These are phyloP conservation scores for Viridothelium virens DNA, from an alignment of 495 filamentous ascomycete genomes.

Conservation along the genomic window DNA sequence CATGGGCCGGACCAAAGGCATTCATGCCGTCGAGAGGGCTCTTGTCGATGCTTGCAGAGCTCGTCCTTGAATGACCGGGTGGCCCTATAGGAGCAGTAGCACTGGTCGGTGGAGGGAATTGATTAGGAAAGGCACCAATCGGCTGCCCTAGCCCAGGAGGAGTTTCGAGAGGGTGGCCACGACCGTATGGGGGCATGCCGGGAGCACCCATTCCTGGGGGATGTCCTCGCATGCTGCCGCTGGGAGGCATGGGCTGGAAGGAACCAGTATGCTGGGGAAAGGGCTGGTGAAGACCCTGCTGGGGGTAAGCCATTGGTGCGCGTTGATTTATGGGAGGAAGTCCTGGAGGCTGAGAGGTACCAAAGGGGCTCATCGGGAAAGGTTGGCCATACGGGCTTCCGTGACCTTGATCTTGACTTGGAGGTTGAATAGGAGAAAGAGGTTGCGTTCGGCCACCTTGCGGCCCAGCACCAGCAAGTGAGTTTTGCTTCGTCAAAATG, in stretches of 20 bases:
- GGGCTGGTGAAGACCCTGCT: not conserved
- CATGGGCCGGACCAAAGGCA: constrained; percentile 50
- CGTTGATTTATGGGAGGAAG: not conserved
- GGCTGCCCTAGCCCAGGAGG: constrained; percentile 1
- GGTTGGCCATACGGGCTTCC: not conserved
- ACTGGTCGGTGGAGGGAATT: not conserved
- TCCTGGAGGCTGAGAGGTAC: constrained; percentile 5
- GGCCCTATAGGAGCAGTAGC: constrained; percentile 19
- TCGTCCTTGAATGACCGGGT: constrained; percentile 21
- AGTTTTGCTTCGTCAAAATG: constrained; percentile 32
- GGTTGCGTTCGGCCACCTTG: constrained; percentile 10
- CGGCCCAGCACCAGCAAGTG: constrained; percentile 11
- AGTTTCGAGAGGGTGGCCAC: not conserved
- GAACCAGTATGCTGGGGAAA: constrained; percentile 5
- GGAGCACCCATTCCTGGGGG: constrained; percentile 9
- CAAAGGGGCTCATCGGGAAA: constrained; percentile 4
- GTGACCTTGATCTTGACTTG: not conserved
- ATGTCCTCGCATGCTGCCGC: constrained; percentile 6
- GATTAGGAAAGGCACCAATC: not conserved
- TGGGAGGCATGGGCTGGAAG: not conserved
- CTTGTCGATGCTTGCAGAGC: constrained; percentile 23
- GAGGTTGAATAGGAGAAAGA: not conserved
- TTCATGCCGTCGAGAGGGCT: constrained; percentile 19
- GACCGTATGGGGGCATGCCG: not conserved
- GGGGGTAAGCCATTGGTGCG: not conserved